Conservation (phyloP, 805 yeast genomes). For the Candida glaebosa region DNA sequence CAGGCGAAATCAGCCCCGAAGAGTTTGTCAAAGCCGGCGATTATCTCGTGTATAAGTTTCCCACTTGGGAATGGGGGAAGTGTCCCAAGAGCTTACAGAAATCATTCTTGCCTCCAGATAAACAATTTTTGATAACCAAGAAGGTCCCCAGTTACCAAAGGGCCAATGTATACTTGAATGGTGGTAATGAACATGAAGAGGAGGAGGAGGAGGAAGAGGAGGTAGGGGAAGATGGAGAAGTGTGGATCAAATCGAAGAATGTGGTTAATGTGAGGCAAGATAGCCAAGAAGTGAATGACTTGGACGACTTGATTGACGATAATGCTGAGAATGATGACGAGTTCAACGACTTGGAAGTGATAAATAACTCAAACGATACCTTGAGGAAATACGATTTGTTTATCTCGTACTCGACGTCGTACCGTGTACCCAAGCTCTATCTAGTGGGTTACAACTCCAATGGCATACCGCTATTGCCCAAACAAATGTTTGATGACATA, state of each 20-base stretch:
- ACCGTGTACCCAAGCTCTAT: slow-evolving; percentile 93
- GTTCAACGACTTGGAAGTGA: slow-evolving; percentile 30
- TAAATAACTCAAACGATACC: slow-evolving; percentile 21
- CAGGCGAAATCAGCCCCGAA: slow-evolving; percentile 94
- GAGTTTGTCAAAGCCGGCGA: slow-evolving; percentile 96
- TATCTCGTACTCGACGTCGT: slow-evolving; percentile 90
- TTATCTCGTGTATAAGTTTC: slow-evolving; percentile 84
- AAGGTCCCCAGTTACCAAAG: slow-evolving; percentile 86
- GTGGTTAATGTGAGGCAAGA: slow-evolving; percentile 3
- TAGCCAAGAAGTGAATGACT: slow-evolving; percentile 29
- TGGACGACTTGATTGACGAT: slow-evolving; percentile 44
- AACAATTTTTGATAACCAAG: slow-evolving; percentile 81
- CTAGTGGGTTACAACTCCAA: slow-evolving; percentile 80
- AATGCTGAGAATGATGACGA: slow-evolving; percentile 26
- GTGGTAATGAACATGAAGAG: slow-evolving; percentile 32
- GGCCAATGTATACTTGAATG: slow-evolving; percentile 53
- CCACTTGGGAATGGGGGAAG: slow-evolving; percentile 89
- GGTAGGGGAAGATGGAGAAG: slow-evolving; percentile 44
- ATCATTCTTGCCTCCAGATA: slow-evolving; percentile 78
- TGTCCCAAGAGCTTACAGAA: slow-evolving; percentile 38
- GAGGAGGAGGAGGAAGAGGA: slow-evolving; percentile 48
- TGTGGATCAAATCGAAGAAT: slow-evolving; percentile 47
- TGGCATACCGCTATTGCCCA: slow-evolving; percentile 83
- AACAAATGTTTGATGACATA: slow-evolving; percentile 93
- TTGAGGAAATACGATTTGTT: slow-evolving; percentile 81